These are phyloP conservation scores for Cercospora sojina DNA, from an alignment of 2,329 filamentous ascomycete genomes.

Conservation along the genomic window DNA sequence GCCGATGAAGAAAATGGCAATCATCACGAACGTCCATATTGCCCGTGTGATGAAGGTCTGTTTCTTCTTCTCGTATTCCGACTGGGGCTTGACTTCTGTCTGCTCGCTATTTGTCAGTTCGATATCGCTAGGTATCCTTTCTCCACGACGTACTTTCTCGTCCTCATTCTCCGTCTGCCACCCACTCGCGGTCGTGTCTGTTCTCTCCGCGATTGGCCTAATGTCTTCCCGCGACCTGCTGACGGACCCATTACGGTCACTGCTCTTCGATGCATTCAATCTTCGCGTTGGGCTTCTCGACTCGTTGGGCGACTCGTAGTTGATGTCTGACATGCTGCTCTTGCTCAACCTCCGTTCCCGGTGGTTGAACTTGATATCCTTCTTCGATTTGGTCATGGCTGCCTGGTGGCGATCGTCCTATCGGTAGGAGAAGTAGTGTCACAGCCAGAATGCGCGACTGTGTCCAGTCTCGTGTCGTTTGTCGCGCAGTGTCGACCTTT, in stretches of 20 bases:
- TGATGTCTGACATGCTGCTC: constrained; percentile 60
- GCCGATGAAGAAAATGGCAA: constrained; percentile 82
- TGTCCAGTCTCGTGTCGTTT: background rate
- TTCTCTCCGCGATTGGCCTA: constrained; percentile 27
- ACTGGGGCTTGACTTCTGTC: constrained; percentile 25
- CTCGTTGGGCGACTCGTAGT: constrained; percentile 32
- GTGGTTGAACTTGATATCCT: constrained; percentile 62
- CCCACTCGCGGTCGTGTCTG: constrained; percentile 34
- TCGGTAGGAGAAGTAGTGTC: background rate
- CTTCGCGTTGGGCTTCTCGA: constrained; percentile 28
- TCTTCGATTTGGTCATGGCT: constrained; percentile 54
- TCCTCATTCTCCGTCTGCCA: constrained; percentile 41
- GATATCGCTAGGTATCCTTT: background rate
- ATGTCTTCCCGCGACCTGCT: constrained; percentile 27
- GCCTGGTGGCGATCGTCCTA: background rate
- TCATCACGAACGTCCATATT: constrained; percentile 98
- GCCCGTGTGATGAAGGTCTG: constrained; percentile 95
- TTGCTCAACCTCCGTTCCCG: constrained; percentile 55
- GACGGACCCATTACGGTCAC: constrained; percentile 45
- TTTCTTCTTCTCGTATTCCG: constrained; percentile 98
- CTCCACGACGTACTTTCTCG: constrained; percentile 27
- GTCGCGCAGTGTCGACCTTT: constrained; percentile 1
- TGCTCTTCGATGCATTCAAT: constrained; percentile 53
- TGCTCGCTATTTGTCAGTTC: constrained; percentile 8
- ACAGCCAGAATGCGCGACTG: background rate